Conservation (phyloP, 176 grass and related monocot species). For the Puccinellia tenuiflora region DNA sequence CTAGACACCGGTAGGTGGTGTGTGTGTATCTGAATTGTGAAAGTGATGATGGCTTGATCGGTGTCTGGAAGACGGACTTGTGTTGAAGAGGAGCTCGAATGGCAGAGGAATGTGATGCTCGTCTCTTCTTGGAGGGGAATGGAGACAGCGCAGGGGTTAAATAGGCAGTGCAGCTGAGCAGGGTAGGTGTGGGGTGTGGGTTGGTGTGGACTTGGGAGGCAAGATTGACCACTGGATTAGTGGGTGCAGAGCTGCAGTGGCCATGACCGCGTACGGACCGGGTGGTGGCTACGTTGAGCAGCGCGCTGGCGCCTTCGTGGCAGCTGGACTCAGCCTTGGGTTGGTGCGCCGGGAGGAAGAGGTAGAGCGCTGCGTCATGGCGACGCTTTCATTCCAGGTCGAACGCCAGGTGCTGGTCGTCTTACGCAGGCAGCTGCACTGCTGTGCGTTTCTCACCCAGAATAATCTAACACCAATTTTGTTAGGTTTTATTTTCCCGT, state of each 20-base stretch:
- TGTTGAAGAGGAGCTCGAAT: conserved; percentile 23
- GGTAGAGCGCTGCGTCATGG: not conserved
- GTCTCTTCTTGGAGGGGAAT: conserved; percentile 41
- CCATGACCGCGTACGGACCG: not conserved
- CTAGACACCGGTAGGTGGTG: not conserved
- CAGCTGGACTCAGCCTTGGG: not conserved
- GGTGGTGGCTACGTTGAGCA: not conserved
- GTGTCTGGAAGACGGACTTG: not conserved
- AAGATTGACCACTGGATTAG: not conserved
- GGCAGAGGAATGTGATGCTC: not conserved
- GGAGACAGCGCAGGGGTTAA: conserved; percentile 25
- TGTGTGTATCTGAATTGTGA: not conserved
- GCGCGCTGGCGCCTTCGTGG: not conserved
- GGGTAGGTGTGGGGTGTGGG: not conserved
- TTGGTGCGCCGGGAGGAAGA: not conserved
- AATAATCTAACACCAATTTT: not conserved
- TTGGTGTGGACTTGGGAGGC: conserved; percentile 10
- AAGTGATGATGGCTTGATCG: not conserved
- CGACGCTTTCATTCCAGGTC: not conserved
- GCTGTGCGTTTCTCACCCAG: not conserved
- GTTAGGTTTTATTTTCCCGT: too few relatives aligned
- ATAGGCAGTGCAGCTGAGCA: conserved; percentile 30
- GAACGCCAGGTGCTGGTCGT: not conserved
- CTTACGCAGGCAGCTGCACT: not conserved
- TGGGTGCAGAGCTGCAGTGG: not conserved